Base-by-base conservation (phyloP, 768 basidiomycete species). In the Phylloporus rhodoxanthus region DNA sequence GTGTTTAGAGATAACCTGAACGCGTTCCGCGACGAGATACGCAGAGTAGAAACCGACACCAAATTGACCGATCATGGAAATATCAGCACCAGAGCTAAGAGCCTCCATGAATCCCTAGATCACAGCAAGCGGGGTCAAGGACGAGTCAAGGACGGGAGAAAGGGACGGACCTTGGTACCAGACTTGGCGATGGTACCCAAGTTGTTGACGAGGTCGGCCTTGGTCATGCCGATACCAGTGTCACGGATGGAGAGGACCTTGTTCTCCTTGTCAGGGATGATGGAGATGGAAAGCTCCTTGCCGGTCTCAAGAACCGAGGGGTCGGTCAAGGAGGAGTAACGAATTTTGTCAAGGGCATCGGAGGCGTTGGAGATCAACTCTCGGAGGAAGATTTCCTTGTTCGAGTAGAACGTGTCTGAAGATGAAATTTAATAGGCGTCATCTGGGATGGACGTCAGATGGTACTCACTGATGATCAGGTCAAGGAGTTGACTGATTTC, bases 1-100 rank as follows among this genome's bases (percentile, higher is more conserved):
- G 81, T 99, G 94, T 76, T 99, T 99, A 57, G 94, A 92, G 73
- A 97, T 87, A 68, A 99, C 92, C 72, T 96, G 94, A 4, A 99
- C 95, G 58, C 87, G 86, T 75, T 99, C 95, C 61, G 95, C 94
- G 58, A 99, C 94, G 62, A 99, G 91, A 81, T 98, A 98, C 14
- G 91, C 90, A 42, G 95, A 97, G 84, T 99, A 98, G 85, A 98
- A 98, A 77, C 95, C 95, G 71, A 99, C 95, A 93, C 95, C 91
- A 72, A 96, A 95, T 77, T 94, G 90, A 74, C 91, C 91, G 65
- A 95, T 96, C 94, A 97, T 97, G 64, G 87, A 88, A 54, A 91
- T 90, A 64, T 91, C 87, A 50, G 88, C 88, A 57, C 88, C 88
- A 29, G 87, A 87, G 68, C 76, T 83, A 54, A 97, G 81, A 47